These are phyloP conservation scores for Akanthomyces dipterigenus DNA, from an alignment of 2,329 filamentous ascomycete genomes.

Conservation along the genomic window DNA sequence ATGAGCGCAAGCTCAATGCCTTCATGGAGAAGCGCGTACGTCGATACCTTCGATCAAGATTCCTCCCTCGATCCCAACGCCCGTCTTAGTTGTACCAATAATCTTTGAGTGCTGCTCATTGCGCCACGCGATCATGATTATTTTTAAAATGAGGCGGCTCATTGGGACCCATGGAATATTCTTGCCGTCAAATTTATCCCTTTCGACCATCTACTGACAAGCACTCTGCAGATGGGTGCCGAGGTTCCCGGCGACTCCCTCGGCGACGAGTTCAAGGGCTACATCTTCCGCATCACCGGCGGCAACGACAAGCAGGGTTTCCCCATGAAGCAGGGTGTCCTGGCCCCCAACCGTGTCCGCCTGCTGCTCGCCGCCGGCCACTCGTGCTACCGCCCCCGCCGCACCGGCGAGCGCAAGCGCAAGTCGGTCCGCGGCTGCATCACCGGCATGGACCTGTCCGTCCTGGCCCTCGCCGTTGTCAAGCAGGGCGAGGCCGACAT, in stretches of 20 bases:
- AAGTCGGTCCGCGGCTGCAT: constrained; percentile 99
- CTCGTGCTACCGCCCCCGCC: constrained; percentile 98
- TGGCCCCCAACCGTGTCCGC: constrained; percentile 97
- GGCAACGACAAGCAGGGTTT: constrained; percentile 99
- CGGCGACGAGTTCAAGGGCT: constrained; percentile 99
- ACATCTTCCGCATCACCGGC: constrained; percentile 98
- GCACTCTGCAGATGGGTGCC: constrained; percentile 62
- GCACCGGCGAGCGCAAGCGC: constrained; percentile 97
- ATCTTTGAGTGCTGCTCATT: neutral
- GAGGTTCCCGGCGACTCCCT: constrained; percentile 91
- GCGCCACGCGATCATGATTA: neutral
- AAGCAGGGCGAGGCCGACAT: constrained; percentile 96
- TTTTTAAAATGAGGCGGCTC: neutral
- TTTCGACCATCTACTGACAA: constrained; percentile 25
- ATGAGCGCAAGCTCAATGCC: constrained; percentile 97
- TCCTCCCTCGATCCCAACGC: neutral
- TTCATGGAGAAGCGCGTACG: constrained; percentile 97
- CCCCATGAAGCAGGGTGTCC: constrained; percentile 99
- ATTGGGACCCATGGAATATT: neutral
- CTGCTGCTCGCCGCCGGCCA: constrained; percentile 94
- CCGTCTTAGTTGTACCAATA: constrained; percentile 13
- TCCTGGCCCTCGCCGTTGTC: constrained; percentile 89
- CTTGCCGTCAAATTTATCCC: neutral
- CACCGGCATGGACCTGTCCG: constrained; percentile 89
- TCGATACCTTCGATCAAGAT: constrained; percentile 22